These are phyloP conservation scores for Alternaria angustiovoidea DNA, from an alignment of 2,329 filamentous ascomycete genomes.

Conservation along the genomic window DNA sequence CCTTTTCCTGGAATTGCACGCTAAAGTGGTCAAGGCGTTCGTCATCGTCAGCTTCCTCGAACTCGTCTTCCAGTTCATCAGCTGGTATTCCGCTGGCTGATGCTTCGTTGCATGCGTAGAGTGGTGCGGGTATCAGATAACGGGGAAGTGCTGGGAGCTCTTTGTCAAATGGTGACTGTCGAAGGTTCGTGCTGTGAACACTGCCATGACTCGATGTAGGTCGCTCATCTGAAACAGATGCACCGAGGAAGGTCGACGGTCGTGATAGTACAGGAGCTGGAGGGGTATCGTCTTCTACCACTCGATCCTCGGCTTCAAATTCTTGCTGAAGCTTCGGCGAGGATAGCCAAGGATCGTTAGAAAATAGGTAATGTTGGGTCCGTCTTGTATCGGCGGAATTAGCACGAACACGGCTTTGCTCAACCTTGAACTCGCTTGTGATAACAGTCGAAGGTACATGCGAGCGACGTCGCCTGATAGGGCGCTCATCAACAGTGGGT, in stretches of 20 bases:
- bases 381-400: constrained; percentile 42
- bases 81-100: constrained; percentile 17
- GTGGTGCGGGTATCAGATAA: constrained; percentile 39
- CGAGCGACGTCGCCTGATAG: constrained; percentile 32
- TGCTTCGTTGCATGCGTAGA: constrained; percentile 34
- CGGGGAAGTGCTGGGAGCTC: constrained; percentile 42
- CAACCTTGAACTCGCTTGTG: constrained; percentile 24
- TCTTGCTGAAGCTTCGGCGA: constrained; percentile 32
- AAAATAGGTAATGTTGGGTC: constrained; percentile 35
- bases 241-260: constrained; percentile 24
- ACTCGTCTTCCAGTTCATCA: constrained; percentile 18
- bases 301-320: constrained; percentile 19
- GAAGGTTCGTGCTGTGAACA: constrained; percentile 21
- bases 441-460: constrained; percentile 27
- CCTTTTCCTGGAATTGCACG: constrained; percentile 24
- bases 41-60: constrained; percentile 26
- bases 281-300: constrained; percentile 23
- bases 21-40: constrained; percentile 19
- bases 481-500: constrained; percentile 14
- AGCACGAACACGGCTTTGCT: constrained; percentile 33
- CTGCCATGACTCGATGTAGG: constrained; percentile 43
- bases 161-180: constrained; percentile 35
- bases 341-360: constrained; percentile 40
- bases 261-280: constrained; percentile 34
- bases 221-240: constrained; percentile 27